Evolutionary conservation across 768 basidiomycete species (phyloP).

Genomic region (Amanita inopinata): DNA sequence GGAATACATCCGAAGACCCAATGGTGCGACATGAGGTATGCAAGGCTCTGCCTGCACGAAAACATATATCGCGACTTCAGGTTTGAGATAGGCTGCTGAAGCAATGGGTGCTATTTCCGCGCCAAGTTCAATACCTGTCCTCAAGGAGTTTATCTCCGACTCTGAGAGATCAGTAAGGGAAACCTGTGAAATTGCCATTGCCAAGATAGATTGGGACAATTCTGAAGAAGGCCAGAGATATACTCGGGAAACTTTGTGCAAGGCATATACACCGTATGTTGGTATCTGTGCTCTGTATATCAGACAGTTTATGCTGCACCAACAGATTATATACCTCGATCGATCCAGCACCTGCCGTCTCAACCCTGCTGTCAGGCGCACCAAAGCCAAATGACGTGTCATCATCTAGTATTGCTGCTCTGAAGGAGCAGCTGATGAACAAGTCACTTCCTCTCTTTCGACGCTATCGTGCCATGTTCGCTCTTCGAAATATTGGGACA

Average conservation of each 20-base stretch:
- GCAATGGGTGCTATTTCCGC: slow-evolving; percentile 93
- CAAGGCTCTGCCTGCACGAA: slow-evolving; percentile 5
- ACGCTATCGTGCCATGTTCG: slow-evolving; percentile 97
- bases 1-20: slow-evolving; percentile 63
- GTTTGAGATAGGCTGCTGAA: slow-evolving; percentile 73
- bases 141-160: slow-evolving; percentile 66
- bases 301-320: slow-evolving; percentile 2
- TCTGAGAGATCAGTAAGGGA: slow-evolving; percentile 72
- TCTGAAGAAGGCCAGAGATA: slow-evolving; percentile 61
- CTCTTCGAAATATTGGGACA: slow-evolving; percentile 87
- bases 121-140: slow-evolving; percentile 50
- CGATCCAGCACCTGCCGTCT: slow-evolving; percentile 82
- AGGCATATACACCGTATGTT: slow-evolving; percentile 29
- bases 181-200: slow-evolving; percentile 95
- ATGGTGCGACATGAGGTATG: slow-evolving; percentile 97
- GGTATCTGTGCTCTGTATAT: neutral
- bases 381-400: slow-evolving; percentile 43
- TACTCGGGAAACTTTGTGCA: slow-evolving; percentile 17
- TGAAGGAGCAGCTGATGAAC: slow-evolving; percentile 60
- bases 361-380: slow-evolving; percentile 45
- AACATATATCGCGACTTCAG: slow-evolving; percentile 1
- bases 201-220: slow-evolving; percentile 89
- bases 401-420: slow-evolving; percentile 35
- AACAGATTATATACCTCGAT: slow-evolving; percentile 69
- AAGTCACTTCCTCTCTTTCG: slow-evolving; percentile 68